Base-by-base conservation (phyloP, 2,329 filamentous ascomycete species). In the Coniella lustricola region DNA sequence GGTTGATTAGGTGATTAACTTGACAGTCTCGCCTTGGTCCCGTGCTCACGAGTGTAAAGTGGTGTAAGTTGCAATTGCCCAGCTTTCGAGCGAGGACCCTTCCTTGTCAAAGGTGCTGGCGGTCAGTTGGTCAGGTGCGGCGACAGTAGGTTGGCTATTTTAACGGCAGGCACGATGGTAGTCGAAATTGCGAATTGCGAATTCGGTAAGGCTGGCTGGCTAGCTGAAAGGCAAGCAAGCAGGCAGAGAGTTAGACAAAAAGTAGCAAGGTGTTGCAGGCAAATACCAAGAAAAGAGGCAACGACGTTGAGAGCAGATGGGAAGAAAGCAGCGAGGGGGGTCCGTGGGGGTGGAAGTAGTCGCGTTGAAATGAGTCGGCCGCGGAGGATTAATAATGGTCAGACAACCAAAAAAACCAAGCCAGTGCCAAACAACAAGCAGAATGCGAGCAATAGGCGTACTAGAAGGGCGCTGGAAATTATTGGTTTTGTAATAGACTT, bases 401-500 rank as follows among this genome's bases (percentile, higher is more conserved):
- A 50, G 47, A 5, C 34, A 49, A 29, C 3, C 3, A 17, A 39
- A 22, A 25, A 40, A 25, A 8, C 21, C 13, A 4, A 40, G 22
- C 21, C 18, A 20, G 17, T 8, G 4, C n/a, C 18, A 21, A 25
- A 49, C 13, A 32, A 25, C 17, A 21, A 46, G 16, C 36, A 18
- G 46, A 42, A 21, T 34, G 14, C 9, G 21, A 25, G 35, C 35
- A 46, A 40, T 29, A 29, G 10, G 25, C 39, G 4, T 34, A 43
- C 21, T 46, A 37, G n/a, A 42, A 49, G 33, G 42, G 43, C 32
- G 38, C 37, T 46, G 43, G 49, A 48, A 46, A 54, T 50, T 50
- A 52, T 52, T 46, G 49, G 50, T 50, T 52, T 46, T 52, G 50
- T 52, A 52, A 52, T 52, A 22, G 43, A 50, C 41, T 51, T 43